Evolutionary conservation across 176 grass and related monocot genomes (phyloP).

Genomic region (Carex scoparia): DNA sequence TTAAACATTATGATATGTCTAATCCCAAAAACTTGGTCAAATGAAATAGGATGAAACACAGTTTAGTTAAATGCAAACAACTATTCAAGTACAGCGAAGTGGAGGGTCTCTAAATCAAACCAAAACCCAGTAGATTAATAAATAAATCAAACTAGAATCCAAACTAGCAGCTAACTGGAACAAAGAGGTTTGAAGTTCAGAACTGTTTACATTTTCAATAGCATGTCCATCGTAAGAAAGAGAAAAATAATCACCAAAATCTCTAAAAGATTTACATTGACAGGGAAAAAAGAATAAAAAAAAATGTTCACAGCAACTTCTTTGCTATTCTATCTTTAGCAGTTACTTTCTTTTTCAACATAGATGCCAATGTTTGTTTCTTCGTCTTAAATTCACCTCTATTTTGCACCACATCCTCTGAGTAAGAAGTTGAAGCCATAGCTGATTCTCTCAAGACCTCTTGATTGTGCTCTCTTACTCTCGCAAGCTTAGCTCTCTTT

Average conservation of each 20-base stretch:
- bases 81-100: not conserved
- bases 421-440: slow-evolving; percentile 73
- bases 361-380: slow-evolving; percentile 63
- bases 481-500: slow-evolving; percentile 50
- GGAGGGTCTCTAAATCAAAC: not conserved
- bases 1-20: not conserved
- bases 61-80: not conserved
- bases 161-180: not conserved
- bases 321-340: slow-evolving; percentile 72
- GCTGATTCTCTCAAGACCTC: slow-evolving; percentile 65
- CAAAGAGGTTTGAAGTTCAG: not conserved
- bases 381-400: slow-evolving; percentile 38
- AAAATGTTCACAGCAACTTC: slow-evolving; percentile 45
- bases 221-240: not conserved
- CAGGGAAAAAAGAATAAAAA: not conserved
- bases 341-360: slow-evolving; percentile 91
- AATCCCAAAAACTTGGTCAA: not conserved
- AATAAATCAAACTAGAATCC: not conserved
- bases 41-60: not conserved
- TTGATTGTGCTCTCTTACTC: slow-evolving; percentile 79
- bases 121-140: slow-evolving; percentile 1
- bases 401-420: slow-evolving; percentile 43
- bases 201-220: not conserved
- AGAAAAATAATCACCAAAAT: not conserved
- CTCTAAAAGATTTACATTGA: slow-evolving; percentile 5